These are phyloP conservation scores for Tripterygium wilfordii DNA, from an alignment of 177 flowering plant genomes.

Conservation along the genomic window DNA sequence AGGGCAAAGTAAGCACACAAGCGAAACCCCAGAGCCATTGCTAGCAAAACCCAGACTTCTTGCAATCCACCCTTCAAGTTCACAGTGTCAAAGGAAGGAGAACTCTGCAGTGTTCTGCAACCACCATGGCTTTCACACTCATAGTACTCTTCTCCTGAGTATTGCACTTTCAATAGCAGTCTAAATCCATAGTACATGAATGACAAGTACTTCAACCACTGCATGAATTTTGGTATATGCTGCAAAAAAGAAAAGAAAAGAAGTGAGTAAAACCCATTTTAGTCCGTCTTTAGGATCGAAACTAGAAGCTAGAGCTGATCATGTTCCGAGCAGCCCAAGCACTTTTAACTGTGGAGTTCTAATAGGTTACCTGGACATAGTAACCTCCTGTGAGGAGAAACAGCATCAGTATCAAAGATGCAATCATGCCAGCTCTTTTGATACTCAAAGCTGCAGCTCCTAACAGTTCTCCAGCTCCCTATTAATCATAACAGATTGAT, in stretches of 20 bases:
- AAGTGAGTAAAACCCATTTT: too few species aligned
- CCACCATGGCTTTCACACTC: slow-evolving; percentile 74
- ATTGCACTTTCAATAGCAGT: slow-evolving; percentile 85
- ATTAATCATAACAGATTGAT: slow-evolving; percentile 3
- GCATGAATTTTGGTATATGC: slow-evolving; percentile 91
- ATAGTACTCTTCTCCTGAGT: slow-evolving; percentile 65
- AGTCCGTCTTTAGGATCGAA: too few species aligned
- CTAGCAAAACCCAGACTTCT: slow-evolving; percentile 83
- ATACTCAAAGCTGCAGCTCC: slow-evolving; percentile 90
- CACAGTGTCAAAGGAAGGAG: slow-evolving; percentile 82
- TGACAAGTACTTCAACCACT: slow-evolving; percentile 82
- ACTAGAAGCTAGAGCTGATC: too few species aligned
- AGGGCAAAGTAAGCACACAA: slow-evolving; percentile 71
- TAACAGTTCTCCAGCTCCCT: slow-evolving; percentile 97
- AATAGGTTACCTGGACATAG: slow-evolving; percentile 87
- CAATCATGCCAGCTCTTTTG: slow-evolving; percentile 85
- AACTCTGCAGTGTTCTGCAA: slow-evolving; percentile 69
- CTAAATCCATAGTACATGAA: slow-evolving; percentile 90
- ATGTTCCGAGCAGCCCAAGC: too few species aligned
- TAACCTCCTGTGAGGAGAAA: slow-evolving; percentile 98
- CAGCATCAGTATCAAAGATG: slow-evolving; percentile 78
- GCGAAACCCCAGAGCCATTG: slow-evolving; percentile 76
- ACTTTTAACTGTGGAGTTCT: too few species aligned
- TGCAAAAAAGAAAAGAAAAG: slow-evolving; percentile 30
- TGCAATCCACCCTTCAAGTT: slow-evolving; percentile 62